These are phyloP conservation scores for Nicotiana tabacum DNA, from an alignment of 257 asterid species.

Conservation along the genomic window DNA sequence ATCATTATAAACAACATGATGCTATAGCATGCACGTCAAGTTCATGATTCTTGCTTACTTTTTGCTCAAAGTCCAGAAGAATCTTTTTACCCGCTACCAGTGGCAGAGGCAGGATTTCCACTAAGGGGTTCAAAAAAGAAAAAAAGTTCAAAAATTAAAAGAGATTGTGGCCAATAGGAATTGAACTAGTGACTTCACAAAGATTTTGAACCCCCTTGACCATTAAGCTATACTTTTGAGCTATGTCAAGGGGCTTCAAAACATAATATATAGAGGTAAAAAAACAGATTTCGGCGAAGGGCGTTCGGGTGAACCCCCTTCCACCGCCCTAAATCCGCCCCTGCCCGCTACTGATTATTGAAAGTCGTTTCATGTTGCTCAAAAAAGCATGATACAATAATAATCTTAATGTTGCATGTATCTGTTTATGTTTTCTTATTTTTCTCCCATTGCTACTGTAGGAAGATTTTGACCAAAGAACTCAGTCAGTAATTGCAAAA, in stretches of 20 bases:
- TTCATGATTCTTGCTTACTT: neutral
- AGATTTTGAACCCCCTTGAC: too few species aligned
- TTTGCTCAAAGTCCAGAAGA: neutral
- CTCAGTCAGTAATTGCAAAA: constrained; percentile 71
- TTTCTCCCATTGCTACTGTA: constrained; percentile 25
- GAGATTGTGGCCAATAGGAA: too few species aligned
- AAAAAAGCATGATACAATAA: neutral
- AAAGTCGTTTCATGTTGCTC: neutral
- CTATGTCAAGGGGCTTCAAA: too few species aligned
- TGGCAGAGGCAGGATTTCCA: too few species aligned
- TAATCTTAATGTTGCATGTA: neutral
- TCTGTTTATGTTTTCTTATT: constrained; percentile 8
- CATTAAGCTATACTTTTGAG: too few species aligned
- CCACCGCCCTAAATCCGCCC: too few species aligned
- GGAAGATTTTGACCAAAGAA: constrained; percentile 85
- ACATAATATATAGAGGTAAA: too few species aligned
- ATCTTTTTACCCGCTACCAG: neutral
- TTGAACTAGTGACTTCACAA: too few species aligned
- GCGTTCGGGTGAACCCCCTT: too few species aligned
- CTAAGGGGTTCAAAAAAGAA: too few species aligned
- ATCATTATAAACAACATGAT: neutral
- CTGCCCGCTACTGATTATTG: neutral
- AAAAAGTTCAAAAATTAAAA: too few species aligned
- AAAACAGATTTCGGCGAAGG: too few species aligned
- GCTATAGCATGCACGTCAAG: neutral